phyloP scores from a whole-genome alignment of 2,329 filamentous ascomycete species.

The Pseudopyricularia cyperi region DNA sequence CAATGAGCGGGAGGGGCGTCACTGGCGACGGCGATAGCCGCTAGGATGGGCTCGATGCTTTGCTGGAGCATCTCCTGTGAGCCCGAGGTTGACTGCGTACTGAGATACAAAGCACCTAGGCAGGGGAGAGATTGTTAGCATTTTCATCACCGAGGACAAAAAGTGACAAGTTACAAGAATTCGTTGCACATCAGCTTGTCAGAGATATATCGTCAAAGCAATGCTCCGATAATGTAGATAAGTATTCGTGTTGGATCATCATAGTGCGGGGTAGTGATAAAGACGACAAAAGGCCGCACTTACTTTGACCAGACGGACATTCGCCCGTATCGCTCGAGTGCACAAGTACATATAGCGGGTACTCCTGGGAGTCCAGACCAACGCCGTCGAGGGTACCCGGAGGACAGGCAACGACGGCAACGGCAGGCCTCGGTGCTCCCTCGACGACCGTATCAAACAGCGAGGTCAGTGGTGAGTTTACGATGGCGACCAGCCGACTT shows the following conservation, averaged over 20 bases:
- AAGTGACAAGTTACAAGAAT: no score
- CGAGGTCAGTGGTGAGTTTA: constrained; percentile 49
- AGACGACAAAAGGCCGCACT: constrained; percentile 32
- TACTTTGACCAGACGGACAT: constrained; percentile 80
- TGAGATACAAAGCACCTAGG: constrained; percentile 22
- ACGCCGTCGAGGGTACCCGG: constrained; percentile 27
- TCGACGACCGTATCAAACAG: constrained; percentile 64
- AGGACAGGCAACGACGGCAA: constrained; percentile 57
- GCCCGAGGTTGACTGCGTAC: constrained; percentile 19
- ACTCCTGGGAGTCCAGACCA: constrained; percentile 16
- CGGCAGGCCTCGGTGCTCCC: constrained; percentile 62
- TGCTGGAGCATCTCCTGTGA: constrained; percentile 23
- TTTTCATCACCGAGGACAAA: no score
- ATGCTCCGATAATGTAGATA: constrained; percentile 99
- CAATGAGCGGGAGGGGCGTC: constrained; percentile 12
- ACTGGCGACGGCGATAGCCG: constrained; percentile 6
- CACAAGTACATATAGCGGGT: constrained; percentile 47
- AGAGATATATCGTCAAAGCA: constrained; percentile 77
- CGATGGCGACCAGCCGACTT: constrained; percentile 52
- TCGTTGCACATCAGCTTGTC: constrained; percentile 90
- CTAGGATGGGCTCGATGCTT: constrained; percentile 28
- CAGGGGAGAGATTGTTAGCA: constrained; percentile 6
- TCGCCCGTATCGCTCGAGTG: constrained; percentile 90
- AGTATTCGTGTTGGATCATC: constrained; percentile 90
- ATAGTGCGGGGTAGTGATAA: constrained; percentile 26